These are phyloP conservation scores for Metschnikowia henanensis DNA, from an alignment of 805 yeast genomes.

Conservation along the genomic window DNA sequence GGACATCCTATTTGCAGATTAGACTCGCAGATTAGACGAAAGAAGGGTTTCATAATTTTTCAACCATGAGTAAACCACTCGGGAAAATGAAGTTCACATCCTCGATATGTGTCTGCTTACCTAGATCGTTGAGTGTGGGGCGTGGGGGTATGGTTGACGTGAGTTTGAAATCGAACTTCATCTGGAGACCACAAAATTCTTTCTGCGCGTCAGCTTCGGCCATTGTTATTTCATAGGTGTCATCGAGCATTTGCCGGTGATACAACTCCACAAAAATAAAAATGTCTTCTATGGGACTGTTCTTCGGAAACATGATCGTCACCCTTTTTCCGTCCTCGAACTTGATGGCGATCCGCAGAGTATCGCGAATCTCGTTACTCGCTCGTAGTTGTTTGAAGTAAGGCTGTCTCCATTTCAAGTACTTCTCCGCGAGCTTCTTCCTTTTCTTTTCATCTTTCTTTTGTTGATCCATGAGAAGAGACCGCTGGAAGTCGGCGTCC, in stretches of 20 bases:
- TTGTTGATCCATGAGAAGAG: constrained; percentile 65
- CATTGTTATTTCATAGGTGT: constrained; percentile 19
- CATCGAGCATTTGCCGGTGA: constrained; percentile 42
- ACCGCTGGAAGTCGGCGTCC: constrained; percentile 71
- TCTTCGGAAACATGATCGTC: constrained; percentile 33
- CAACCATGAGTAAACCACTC: constrained; percentile 59
- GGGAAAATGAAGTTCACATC: constrained; percentile 57
- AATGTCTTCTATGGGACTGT: constrained; percentile 28
- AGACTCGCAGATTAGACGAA: no score
- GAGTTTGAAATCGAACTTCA: constrained; percentile 32
- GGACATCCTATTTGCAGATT: no score
- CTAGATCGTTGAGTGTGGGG: constrained; percentile 27
- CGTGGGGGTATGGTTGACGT: constrained; percentile 42
- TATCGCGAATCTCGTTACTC: constrained; percentile 17
- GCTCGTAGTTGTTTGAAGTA: constrained; percentile 27
- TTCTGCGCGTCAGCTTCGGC: constrained; percentile 24
- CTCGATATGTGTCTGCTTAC: constrained; percentile 44
- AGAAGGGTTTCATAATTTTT: no score
- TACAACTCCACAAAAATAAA: constrained; percentile 36
- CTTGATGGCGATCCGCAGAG: constrained; percentile 70
- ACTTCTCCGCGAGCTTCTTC: constrained; percentile 38
- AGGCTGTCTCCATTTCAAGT: constrained; percentile 29
- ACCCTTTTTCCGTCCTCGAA: constrained; percentile 62
- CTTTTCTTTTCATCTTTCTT: constrained; percentile 34
- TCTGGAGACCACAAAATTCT: constrained; percentile 24